Base-by-base conservation (phyloP, 1,284 basidiomycete species). In the Irpex rosettiformis region DNA sequence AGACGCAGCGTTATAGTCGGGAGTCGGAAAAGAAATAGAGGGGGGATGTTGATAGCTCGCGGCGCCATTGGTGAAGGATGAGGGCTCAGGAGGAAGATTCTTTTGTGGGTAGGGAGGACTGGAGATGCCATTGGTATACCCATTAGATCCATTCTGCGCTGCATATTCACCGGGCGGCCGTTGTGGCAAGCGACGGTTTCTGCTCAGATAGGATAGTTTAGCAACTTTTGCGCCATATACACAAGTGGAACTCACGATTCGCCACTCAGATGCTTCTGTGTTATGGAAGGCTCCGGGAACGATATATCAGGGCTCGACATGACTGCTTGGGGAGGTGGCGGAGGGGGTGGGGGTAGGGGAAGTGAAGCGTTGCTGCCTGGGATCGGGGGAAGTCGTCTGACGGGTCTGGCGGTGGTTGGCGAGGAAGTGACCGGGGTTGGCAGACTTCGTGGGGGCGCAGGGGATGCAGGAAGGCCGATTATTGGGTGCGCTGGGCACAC, bases 371-470 rank as follows among this genome's bases (percentile, higher is more conserved):
- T 56, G 10, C 56, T 55, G 33, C 69, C 67, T 51, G 70, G 70
- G 45, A 70, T 67, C 24, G 65, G 71, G 43, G 71, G 71, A 4
- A 72, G 66, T 13, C 68, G 70, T 56, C 71, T 63, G 10, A 65
- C 64, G 28, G 57, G 56, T 43, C 64, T 65, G 49, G 65, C 57
- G 40, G 64, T 62, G 1, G 67, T 67, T 2, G 70, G 70, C 21
- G 71, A 72, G 30, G 62, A 62, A 13, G 61, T 48, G 22, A 61
- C 59, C 13, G 63, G 61, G 4, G 59, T 57, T 29, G 61, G 66
- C 57, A 65, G 61, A 59, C 64, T 65, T 27, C 48, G 48, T 51
- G 48, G 48, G 2, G 43, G 43, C 8, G 66, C 58, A 25, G 68
- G 65, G 55, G 70, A 70, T 42, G 68, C 57, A 52, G 70, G 69